Conservation (phyloP, 768 basidiomycete species). For the Rhodotorula sphaerocarpa region DNA sequence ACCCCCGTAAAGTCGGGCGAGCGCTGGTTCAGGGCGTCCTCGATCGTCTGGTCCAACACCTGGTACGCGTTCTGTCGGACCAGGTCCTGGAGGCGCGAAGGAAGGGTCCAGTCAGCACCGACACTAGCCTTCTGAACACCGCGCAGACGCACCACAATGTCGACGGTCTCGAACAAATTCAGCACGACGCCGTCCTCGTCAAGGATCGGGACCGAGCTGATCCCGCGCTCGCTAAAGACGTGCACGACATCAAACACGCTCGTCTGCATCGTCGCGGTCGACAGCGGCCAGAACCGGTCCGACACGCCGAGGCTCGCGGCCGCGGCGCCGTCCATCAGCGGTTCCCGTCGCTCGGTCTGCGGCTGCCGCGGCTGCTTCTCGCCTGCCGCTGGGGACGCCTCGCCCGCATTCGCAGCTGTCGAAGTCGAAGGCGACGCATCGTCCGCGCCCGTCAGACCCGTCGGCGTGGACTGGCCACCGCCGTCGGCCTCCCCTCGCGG, state of each 20-base stretch:
- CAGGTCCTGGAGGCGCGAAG: slow-evolving; percentile 65
- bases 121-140: background rate
- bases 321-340: background rate
- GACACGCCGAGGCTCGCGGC: slow-evolving; percentile 38
- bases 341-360: background rate
- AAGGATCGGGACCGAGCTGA: slow-evolving; percentile 93
- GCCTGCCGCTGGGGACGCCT: no score
- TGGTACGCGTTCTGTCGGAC: slow-evolving; percentile 81
- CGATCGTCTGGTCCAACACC: slow-evolving; percentile 86
- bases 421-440: background rate
- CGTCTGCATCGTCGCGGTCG: slow-evolving; percentile 80
- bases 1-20: slow-evolving; percentile 94
- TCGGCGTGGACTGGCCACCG: background rate
- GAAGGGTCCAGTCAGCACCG: background rate
- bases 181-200: slow-evolving; percentile 74
- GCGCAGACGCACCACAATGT: slow-evolving; percentile 68
- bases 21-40: slow-evolving; percentile 82
- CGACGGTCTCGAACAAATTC: slow-evolving; percentile 96
- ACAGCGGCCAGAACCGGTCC: slow-evolving; percentile 79
- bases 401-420: no score
- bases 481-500: background rate
- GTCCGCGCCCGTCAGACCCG: background rate
- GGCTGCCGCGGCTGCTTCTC: background rate
- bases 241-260: slow-evolving; percentile 97
- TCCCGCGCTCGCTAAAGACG: slow-evolving; percentile 91